Evolutionary conservation across 2,329 filamentous ascomycete genomes (phyloP).

Genomic region (Boeremia lycopersici): DNA sequence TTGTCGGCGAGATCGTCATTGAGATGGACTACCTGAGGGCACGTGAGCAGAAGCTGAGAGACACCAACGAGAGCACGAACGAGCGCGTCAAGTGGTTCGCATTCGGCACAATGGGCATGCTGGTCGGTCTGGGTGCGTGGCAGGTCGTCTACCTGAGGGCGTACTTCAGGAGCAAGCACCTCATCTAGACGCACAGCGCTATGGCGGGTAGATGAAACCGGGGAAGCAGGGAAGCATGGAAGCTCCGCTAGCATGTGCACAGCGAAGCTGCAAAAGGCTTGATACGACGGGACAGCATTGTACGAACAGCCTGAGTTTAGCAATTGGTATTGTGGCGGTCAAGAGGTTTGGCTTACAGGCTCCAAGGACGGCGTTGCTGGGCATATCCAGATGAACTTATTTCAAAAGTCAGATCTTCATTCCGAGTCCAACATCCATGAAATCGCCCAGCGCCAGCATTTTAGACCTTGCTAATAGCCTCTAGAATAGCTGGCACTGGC

Average conservation of each 20-base stretch:
- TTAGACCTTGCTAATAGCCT: neutral
- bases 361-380: constrained; percentile 13
- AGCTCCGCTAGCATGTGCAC: neutral
- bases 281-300: constrained; percentile 8
- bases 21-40: constrained; percentile 96
- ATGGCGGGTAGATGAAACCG: neutral
- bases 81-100: constrained; percentile 99
- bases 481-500: neutral
- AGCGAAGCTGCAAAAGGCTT: neutral
- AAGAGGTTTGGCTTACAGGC: constrained; percentile 1
- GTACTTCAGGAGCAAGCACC: constrained; percentile 75
- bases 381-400: constrained; percentile 13
- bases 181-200: constrained; percentile 46
- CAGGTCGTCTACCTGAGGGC: constrained; percentile 97
- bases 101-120: constrained; percentile 87
- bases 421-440: neutral
- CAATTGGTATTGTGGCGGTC: constrained; percentile 4
- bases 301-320: constrained; percentile 19
- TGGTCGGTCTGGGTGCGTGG: constrained; percentile 89
- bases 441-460: neutral
- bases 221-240: neutral
- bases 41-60: constrained; percentile 92
- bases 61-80: constrained; percentile 99
- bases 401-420: neutral
- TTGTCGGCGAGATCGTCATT: constrained; percentile 82